A percentile compares a stretch with the other conserved stretches of the same genome.
Conservation (phyloP, 2,329 filamentous ascomycete species). For the Cryphonectria carpinicola region DNA sequence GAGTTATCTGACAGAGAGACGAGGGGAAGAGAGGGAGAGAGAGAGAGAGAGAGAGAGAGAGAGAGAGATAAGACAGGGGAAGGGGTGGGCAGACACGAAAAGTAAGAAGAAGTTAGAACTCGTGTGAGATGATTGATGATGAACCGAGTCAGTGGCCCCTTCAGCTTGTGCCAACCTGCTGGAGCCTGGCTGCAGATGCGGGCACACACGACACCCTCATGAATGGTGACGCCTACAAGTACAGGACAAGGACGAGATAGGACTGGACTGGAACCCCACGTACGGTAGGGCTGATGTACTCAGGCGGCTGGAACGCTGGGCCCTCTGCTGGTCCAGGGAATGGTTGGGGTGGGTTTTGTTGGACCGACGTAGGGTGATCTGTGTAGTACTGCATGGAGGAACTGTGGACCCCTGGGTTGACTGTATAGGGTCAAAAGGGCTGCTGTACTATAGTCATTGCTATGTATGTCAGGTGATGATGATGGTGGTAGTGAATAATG, state of each 20-base stretch:
- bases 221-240: neutral
- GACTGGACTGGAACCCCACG: neutral
- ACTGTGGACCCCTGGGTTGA: neutral
- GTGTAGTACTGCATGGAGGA: neutral
- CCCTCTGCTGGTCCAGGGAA: neutral
- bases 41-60: neutral
- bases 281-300: neutral
- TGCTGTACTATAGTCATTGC: neutral
- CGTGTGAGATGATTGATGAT: neutral
- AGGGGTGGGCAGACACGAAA: neutral
- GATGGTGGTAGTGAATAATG: neutral
- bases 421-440: neutral
- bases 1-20: neutral
- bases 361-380: neutral
- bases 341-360: neutral
- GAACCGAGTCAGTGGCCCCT: neutral
- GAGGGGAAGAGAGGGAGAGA: neutral
- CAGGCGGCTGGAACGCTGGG: neutral
- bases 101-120: neutral
- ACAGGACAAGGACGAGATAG: neutral
- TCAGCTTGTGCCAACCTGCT: neutral
- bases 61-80: neutral
- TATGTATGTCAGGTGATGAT: neutral
- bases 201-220: neutral
- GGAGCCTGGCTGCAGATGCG: neutral